These are phyloP conservation scores for Phytophthora pinifolia DNA, from an alignment of 352 stramenopile genomes.

Conservation along the genomic window DNA sequence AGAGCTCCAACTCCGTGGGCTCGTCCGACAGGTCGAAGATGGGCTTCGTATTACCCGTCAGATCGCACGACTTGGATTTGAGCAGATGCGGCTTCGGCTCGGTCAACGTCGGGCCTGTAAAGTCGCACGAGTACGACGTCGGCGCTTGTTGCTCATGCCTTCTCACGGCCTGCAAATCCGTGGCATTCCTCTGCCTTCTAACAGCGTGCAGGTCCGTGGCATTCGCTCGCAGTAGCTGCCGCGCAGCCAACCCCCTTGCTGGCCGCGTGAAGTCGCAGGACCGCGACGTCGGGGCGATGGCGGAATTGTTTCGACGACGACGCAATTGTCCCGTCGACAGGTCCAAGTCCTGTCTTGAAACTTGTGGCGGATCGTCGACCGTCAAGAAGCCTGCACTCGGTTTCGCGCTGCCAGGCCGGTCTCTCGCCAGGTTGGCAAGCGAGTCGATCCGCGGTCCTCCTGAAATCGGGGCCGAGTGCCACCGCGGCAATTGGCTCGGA, in stretches of 20 bases:
- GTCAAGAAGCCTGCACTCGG: slow-evolving; percentile 3
- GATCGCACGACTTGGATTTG: slow-evolving; percentile 11
- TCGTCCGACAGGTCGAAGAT: slow-evolving; percentile 14
- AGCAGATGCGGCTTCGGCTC: slow-evolving; percentile 4
- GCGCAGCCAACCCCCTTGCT: slow-evolving; percentile 10
- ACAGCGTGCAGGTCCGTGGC: slow-evolving; percentile 6
- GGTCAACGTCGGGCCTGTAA: slow-evolving; percentile 13
- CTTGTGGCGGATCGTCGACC: neutral
- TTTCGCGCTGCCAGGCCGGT: slow-evolving; percentile 1
- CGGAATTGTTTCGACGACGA: slow-evolving; percentile 15
- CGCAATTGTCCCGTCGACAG: slow-evolving; percentile 16
- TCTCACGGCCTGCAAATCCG: slow-evolving; percentile 11
- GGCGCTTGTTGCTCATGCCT: neutral
- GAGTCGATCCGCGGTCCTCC: slow-evolving; percentile 15
- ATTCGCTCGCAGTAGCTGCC: slow-evolving; percentile 15
- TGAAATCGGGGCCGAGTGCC: slow-evolving; percentile 20
- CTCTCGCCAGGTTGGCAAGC: slow-evolving; percentile 17
- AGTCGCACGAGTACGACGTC: slow-evolving; percentile 15
- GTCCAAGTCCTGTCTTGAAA: slow-evolving; percentile 6
- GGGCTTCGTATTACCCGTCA: slow-evolving; percentile 2
- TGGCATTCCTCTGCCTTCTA: slow-evolving; percentile 7
- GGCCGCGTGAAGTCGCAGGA: slow-evolving; percentile 4
- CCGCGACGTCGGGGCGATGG: slow-evolving; percentile 10
- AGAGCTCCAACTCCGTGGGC: slow-evolving; percentile 10
- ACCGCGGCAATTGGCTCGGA: slow-evolving; percentile 10